phyloP scores from a whole-genome alignment of 768 basidiomycete genomes.

The Boletales sp. region DNA sequence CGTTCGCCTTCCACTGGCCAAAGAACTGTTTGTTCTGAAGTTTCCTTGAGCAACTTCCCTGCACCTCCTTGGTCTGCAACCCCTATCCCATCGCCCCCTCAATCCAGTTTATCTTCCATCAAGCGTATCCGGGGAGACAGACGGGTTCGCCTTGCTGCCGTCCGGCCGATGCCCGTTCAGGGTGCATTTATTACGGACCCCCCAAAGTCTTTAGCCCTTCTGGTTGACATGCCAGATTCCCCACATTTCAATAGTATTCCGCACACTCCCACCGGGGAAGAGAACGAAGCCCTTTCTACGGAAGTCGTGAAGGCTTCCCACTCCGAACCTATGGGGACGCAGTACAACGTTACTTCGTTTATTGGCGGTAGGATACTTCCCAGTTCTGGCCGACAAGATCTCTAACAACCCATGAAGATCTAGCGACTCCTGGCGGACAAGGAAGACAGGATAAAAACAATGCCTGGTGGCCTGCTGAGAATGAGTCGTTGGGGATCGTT shows the following conservation, averaged over 20 bases:
- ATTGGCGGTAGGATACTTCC: slow-evolving; percentile 43
- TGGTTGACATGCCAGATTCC: slow-evolving; percentile 19
- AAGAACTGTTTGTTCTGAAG: slow-evolving; percentile 39
- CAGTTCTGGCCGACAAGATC: background rate
- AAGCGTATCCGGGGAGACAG: slow-evolving; percentile 22
- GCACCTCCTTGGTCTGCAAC: slow-evolving; percentile 45
- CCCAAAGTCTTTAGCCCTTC: slow-evolving; percentile 25
- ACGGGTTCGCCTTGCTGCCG: slow-evolving; percentile 14
- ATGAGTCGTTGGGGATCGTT: background rate
- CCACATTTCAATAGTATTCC: slow-evolving; percentile 14
- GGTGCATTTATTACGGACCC: slow-evolving; percentile 13
- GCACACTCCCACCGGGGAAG: slow-evolving; percentile 14
- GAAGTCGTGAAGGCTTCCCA: slow-evolving; percentile 18
- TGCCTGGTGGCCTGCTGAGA: slow-evolving; percentile 4
- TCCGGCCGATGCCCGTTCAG: slow-evolving; percentile 2
- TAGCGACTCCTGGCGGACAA: slow-evolving; percentile 29
- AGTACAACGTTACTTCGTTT: slow-evolving; percentile 74
- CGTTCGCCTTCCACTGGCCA: slow-evolving; percentile 26
- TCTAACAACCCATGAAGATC: slow-evolving; percentile 24
- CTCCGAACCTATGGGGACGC: slow-evolving; percentile 46
- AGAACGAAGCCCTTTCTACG: slow-evolving; percentile 7
- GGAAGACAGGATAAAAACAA: slow-evolving; percentile 1
- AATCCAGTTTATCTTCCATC: slow-evolving; percentile 8
- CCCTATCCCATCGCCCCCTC: slow-evolving; percentile 15
- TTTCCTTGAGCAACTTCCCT: slow-evolving; percentile 71